A percentile compares a stretch with the other conserved stretches of the same genome.
Evolutionary conservation across 2,329 filamentous ascomycete genomes (phyloP).

Genomic region (Cercospora citrullina): DNA sequence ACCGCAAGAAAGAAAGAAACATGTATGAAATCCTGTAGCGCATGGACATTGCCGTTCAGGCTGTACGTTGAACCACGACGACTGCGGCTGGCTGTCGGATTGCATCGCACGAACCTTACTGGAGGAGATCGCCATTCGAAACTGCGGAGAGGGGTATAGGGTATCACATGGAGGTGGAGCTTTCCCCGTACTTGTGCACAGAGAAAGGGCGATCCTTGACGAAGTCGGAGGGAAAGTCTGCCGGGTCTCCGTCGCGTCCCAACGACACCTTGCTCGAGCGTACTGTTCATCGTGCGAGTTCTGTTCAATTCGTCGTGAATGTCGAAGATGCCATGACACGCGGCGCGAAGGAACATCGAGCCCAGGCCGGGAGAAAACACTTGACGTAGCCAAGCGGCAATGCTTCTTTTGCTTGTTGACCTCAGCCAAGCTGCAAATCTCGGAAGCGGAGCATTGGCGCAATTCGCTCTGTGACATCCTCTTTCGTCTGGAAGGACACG

Average conservation of each 20-base stretch:
- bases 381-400: constrained; percentile 3
- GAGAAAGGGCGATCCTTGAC: constrained; percentile 3
- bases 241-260: background rate
- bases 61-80: background rate
- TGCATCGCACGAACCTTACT: background rate
- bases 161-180: background rate
- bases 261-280: background rate
- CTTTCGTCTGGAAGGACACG: background rate
- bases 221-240: background rate
- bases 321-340: background rate
- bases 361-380: background rate
- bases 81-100: background rate
- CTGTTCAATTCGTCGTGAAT: background rate
- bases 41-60: background rate
- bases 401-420: constrained; percentile 7
- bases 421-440: constrained; percentile 7
- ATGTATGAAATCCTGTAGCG: background rate
- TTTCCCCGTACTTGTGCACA: background rate
- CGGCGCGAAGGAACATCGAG: background rate
- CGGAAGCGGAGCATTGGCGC: background rate
- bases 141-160: background rate
- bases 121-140: background rate
- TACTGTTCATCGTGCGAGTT: background rate
- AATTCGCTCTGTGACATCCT: background rate
- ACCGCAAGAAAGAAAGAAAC: background rate